These are phyloP conservation scores for Colletotrichum phormii DNA, from an alignment of 2,329 filamentous ascomycete genomes.

Conservation along the genomic window DNA sequence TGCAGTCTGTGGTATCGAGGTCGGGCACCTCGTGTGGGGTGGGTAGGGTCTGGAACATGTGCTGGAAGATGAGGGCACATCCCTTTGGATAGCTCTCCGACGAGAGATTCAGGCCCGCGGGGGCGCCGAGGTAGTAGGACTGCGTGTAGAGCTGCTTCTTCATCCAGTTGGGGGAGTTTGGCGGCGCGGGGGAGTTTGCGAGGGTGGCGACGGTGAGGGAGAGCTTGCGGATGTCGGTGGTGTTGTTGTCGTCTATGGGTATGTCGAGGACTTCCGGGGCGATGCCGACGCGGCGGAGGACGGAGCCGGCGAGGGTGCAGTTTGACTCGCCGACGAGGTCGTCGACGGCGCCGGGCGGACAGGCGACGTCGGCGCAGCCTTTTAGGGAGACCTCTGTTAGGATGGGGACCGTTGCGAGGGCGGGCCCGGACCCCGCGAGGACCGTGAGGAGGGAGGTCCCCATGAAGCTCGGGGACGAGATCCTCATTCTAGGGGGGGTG, in stretches of 20 bases:
- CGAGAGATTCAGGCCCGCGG: conserved; percentile 21
- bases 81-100: conserved; percentile 26
- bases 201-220: conserved; percentile 31
- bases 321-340: conserved; percentile 35
- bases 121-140: conserved; percentile 34
- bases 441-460: conserved; percentile 34
- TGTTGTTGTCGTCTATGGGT: conserved; percentile 32
- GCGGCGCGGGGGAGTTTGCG: background rate
- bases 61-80: conserved; percentile 34
- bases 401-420: conserved; percentile 34
- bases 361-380: conserved; percentile 31
- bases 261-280: conserved; percentile 34
- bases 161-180: conserved; percentile 13
- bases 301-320: conserved; percentile 34
- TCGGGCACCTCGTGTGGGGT: conserved; percentile 32
- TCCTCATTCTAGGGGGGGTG: conserved; percentile 17
- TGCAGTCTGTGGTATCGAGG: conserved; percentile 33
- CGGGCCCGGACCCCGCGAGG: conserved; percentile 32
- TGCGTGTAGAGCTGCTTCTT: conserved; percentile 36
- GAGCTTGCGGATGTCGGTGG: conserved; percentile 31
- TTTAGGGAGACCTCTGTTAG: conserved; percentile 31
- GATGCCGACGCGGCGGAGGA: conserved; percentile 35
- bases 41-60: conserved; percentile 34
- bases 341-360: conserved; percentile 24
- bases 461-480: conserved; percentile 22